These are phyloP conservation scores for Tuber indicum DNA, from an alignment of 495 filamentous ascomycete species.

Conservation along the genomic window DNA sequence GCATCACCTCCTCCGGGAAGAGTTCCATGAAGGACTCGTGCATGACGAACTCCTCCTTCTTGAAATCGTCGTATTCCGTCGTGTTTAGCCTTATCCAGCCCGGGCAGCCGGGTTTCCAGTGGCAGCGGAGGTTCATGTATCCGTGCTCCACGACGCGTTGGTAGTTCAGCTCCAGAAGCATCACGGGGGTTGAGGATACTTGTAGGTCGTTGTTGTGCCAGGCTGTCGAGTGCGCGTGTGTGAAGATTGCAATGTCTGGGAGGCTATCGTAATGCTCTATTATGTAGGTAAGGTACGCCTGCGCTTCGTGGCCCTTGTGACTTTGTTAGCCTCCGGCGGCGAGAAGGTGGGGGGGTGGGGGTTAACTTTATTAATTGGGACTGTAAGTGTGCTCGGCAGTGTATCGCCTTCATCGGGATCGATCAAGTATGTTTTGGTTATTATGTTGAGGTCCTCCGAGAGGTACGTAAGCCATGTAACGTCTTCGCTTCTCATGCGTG, in stretches of 20 bases:
- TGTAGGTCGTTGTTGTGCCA: conserved; percentile 52
- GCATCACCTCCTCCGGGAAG: conserved; percentile 50
- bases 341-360: too few relatives aligned
- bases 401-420: conserved; percentile 14
- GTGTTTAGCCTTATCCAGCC: conserved; percentile 53
- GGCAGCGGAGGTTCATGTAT: conserved; percentile 62
- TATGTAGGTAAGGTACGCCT: conserved; percentile 57
- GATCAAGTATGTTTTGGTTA: conserved; percentile 28
- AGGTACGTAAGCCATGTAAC: conserved; percentile 50
- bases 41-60: conserved; percentile 30
- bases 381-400: conserved; percentile 20
- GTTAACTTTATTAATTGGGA: conserved; percentile 35
- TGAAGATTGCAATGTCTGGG: conserved; percentile 46
- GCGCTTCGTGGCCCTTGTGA: conserved; percentile 51
- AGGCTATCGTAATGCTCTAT: conserved; percentile 49
- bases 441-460: conserved; percentile 23
- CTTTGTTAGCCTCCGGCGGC: conserved; percentile 4
- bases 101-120: conserved; percentile 57
- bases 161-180: conserved; percentile 41
- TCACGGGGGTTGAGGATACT: conserved; percentile 30
- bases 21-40: conserved; percentile 52
- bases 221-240: conserved; percentile 46
- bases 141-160: conserved; percentile 45
- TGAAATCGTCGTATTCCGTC: conserved; percentile 26
- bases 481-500: conserved; percentile 51